Base-by-base conservation (phyloP, 2,329 filamentous ascomycete species). In the Diaporthe vaccinii region DNA sequence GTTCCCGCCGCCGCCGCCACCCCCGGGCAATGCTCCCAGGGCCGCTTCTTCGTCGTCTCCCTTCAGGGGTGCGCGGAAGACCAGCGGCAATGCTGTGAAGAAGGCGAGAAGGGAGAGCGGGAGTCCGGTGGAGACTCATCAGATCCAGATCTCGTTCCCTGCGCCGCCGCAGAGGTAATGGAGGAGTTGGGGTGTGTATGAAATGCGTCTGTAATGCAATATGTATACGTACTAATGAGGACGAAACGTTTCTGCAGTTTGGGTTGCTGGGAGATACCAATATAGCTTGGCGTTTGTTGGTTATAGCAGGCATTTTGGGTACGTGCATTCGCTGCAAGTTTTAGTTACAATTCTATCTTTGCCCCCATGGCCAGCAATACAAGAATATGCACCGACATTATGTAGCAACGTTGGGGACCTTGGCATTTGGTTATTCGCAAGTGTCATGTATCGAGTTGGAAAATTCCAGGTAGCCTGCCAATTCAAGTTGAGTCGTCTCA, bases 131-230 rank as follows among this genome's bases (percentile, higher is more conserved):
- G 84, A 86, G 80, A 79, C 75, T 9, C 80, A 79, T 28, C 82
- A 79, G 73, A 83, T 87, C 25, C 82, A 83, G 78, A 83, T 81
- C 12, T 81, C 81, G 3, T 87, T 88, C 77, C 82, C 83, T 44
- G 83, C 83, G 31, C 85, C 85, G 20, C 85, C 85, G 41, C 74
- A 69, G 49, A 76, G 72, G 7, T 76, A 72, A 17, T 31, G 8
- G 5, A 6, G 7, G 4, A 39, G 2, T 2, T 5, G 10, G 2
- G 28, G 4, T 44, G 14, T 34, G 39, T n/a, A 22, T 31, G 6
- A 53, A 34, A 20, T 58, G 9, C 22, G 20, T 25, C 5, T 53
- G 28, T 53, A 39, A 49, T 53, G n/a, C 28, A 53, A 53, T 4
- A 20, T 53, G 31, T 59, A 41, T 22, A 41, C 9, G 8, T 62